Evolutionary conservation across 495 filamentous ascomycete genomes (phyloP).

Genomic region (Lasiosphaeris hirsuta): DNA sequence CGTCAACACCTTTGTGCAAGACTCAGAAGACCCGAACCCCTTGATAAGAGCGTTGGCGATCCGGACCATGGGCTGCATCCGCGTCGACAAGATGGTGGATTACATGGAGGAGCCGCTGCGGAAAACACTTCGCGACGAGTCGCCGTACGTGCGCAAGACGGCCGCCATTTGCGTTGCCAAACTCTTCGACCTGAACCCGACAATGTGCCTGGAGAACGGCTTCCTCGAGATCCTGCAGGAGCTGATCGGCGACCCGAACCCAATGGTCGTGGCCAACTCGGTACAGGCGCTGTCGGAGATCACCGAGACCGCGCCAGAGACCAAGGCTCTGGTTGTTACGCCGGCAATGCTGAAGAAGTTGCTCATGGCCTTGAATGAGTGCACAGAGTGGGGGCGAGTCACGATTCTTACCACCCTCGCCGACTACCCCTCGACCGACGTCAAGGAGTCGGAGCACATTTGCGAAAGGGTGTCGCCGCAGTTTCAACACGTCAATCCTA

Average conservation of each 20-base stretch:
- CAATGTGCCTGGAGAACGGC: constrained; percentile 91
- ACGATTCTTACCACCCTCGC: constrained; percentile 89
- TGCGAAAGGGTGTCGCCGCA: constrained; percentile 94
- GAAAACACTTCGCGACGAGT: constrained; percentile 96
- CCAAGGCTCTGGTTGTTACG: constrained; percentile 70
- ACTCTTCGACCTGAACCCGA: constrained; percentile 90
- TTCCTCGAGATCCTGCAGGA: constrained; percentile 96
- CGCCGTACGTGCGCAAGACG: constrained; percentile 96
- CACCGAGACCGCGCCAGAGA: constrained; percentile 84
- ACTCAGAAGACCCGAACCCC: constrained; percentile 97
- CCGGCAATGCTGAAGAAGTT: constrained; percentile 8
- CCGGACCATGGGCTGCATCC: constrained; percentile 98
- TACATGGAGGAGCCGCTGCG: constrained; percentile 99
- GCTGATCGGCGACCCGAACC: constrained; percentile 94
- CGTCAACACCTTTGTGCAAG: constrained; percentile 99
- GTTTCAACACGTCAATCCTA: constrained; percentile 97
- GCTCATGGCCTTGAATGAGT: constrained; percentile 89
- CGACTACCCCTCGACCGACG: constrained; percentile 78
- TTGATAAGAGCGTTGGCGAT: constrained; percentile 92
- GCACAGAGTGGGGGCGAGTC: constrained; percentile 98
- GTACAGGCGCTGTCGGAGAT: constrained; percentile 94
- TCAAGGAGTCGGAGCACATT: constrained; percentile 97
- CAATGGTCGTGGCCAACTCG: constrained; percentile 97
- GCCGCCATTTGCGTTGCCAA: constrained; percentile 98
- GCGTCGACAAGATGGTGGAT: constrained; percentile 99